phyloP scores from a whole-genome alignment of 768 basidiomycete species.

The Hysterangium stoloniferum region DNA sequence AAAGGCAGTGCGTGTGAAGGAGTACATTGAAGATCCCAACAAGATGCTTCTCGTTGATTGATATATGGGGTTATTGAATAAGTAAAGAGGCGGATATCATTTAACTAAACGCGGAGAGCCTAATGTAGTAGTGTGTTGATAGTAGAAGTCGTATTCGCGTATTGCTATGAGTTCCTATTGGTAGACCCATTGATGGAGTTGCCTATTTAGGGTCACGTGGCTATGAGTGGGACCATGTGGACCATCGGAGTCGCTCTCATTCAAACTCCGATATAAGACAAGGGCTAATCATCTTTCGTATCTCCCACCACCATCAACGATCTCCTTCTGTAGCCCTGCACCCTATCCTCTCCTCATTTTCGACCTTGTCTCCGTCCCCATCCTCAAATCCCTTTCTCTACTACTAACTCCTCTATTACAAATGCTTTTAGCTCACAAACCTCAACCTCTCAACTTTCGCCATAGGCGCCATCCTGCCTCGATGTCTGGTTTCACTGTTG shows the following conservation, averaged over 20 bases:
- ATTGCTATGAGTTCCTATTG: too few relatives aligned
- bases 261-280: neutral
- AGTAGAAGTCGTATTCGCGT: too few relatives aligned
- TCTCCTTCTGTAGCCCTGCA: neutral
- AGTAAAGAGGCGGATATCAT: too few relatives aligned
- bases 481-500: conserved; percentile 3
- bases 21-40: conserved; percentile 91
- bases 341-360: neutral
- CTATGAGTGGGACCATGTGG: too few relatives aligned
- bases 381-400: neutral
- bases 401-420: neutral
- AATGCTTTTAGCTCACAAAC: conserved; percentile 12
- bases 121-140: too few relatives aligned
- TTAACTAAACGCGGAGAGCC: too few relatives aligned
- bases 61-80: too few relatives aligned
- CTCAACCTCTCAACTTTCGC: conserved; percentile 5
- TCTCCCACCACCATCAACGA: neutral
- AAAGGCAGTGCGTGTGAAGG: conserved; percentile 71
- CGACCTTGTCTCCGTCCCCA: neutral
- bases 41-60: conserved; percentile 65
- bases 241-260: neutral
- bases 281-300: neutral
- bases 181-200: too few relatives aligned
- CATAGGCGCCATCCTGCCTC: conserved; percentile 9
- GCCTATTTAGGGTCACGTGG: too few relatives aligned